phyloP scores from a whole-genome alignment of 208 protist genomes.

The Leptomonas seymouri region DNA sequence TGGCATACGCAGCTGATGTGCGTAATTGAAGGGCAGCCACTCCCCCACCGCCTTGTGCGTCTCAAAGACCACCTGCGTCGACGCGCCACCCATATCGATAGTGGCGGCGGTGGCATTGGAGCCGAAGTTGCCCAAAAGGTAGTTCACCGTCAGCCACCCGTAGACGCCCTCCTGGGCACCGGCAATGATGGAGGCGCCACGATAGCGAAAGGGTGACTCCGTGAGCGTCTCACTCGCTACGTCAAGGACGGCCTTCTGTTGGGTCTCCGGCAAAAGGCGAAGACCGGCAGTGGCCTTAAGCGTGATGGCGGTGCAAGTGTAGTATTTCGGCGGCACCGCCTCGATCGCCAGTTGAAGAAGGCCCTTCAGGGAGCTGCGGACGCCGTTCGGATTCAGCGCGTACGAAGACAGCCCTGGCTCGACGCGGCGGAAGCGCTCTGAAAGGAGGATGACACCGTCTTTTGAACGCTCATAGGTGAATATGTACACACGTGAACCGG shows the following conservation, averaged over 20 bases:
- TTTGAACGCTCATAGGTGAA: slow-evolving; percentile 47
- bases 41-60: slow-evolving; percentile 22
- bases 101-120: slow-evolving; percentile 26
- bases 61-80: slow-evolving; percentile 80
- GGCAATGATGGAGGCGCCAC: slow-evolving; percentile 52
- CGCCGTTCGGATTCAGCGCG: slow-evolving; percentile 21
- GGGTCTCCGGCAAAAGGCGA: slow-evolving; percentile 40
- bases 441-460: slow-evolving; percentile 32
- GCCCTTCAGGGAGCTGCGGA: slow-evolving; percentile 21
- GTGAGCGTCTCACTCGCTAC: slow-evolving; percentile 27
- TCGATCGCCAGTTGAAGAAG: slow-evolving; percentile 40
- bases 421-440: slow-evolving; percentile 46
- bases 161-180: slow-evolving; percentile 78
- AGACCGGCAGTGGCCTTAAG: slow-evolving; percentile 76
- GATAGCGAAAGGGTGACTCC: slow-evolving; percentile 34
- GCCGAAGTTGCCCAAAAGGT: slow-evolving; percentile 47
- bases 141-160: slow-evolving; percentile 88
- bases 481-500: slow-evolving; percentile 68
- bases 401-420: slow-evolving; percentile 62
- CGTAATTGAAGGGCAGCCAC: slow-evolving; percentile 55
- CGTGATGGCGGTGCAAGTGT: slow-evolving; percentile 45
- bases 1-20: slow-evolving; percentile 25
- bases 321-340: slow-evolving; percentile 34
- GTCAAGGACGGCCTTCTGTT: slow-evolving; percentile 35
- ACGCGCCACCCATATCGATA: slow-evolving; percentile 88